Evolutionary conservation across 108 stramenopile genomes (phyloP).

Genomic region (Fragilaria crotonensis): DNA sequence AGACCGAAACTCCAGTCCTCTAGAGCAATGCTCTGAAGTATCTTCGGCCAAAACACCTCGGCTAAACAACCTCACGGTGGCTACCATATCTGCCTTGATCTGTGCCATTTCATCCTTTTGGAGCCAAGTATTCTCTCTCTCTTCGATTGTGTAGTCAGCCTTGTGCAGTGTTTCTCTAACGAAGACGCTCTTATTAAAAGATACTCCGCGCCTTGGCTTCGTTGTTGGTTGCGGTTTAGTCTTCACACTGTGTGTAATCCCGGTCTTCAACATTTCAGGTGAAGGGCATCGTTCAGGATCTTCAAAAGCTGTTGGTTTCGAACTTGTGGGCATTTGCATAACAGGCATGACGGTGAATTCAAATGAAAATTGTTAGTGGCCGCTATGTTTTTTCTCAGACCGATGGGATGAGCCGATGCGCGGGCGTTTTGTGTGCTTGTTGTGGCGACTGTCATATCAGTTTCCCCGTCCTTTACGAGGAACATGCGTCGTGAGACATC

Average conservation of each 20-base stretch:
- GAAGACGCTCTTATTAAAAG: neutral
- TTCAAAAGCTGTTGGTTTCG: no score
- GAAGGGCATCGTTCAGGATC: neutral
- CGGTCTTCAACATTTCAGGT: neutral
- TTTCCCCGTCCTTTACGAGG: no score
- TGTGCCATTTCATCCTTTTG: neutral
- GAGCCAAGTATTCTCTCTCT: neutral
- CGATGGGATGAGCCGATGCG: no score
- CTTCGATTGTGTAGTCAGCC: neutral
- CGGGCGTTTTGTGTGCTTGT: no score
- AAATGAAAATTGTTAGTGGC: no score
- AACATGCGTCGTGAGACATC: no score
- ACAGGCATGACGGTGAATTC: no score
- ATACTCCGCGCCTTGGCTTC: neutral
- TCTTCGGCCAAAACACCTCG: neutral
- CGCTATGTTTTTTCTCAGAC: no score
- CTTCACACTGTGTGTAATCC: neutral
- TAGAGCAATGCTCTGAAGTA: neutral
- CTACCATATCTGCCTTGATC: neutral
- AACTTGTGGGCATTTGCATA: no score
- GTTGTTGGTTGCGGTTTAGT: neutral
- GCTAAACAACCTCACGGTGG: neutral
- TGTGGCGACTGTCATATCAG: no score
- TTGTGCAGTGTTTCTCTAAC: neutral
- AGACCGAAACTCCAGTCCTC: neutral